Base-by-base conservation (phyloP, 1,284 basidiomycete species). In the Apiotrichum laibachii region DNA sequence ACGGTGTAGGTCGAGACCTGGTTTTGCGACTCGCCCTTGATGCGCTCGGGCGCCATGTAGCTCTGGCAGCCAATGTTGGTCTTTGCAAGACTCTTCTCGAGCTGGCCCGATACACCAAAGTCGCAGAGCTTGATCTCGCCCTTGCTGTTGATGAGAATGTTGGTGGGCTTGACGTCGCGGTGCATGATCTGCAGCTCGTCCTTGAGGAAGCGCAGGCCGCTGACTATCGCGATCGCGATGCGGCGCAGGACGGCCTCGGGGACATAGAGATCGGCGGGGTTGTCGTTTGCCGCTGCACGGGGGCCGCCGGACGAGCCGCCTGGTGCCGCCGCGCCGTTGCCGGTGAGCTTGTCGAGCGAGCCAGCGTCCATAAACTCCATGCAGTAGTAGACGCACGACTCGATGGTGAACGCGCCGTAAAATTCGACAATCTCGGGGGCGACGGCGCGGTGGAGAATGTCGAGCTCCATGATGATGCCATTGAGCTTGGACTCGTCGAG, bases 351-450 rank as follows among this genome's bases (percentile, higher is more conserved):
- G 76, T 98, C 95, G 50, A 99, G 82, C 57, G 87, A 90, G 18
- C 94, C 92, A 3, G 91, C 92, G 72, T 99, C 93, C 95, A 99
- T 98, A 79, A 88, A 92, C 81, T 99, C 95, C 93, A 99, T 98
- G 80, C 95, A 98, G 79, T 97, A 98, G 79, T 98, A 98, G 40
- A 99, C 95, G 77, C 90, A 99, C 26, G 89, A 91, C 77, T 99
- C 95, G 77, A 97, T 93, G 77, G 97, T 98, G 81, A 99, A 99
- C 3, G 95, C 95, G 47, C 95, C 95, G 77, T 96, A 98, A 70
- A 99, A 99, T 68, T 98, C 95, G 72, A 99, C 91, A 66, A 99
- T 98, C 74, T 92, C 87, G 8, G 89, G 88, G 15, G 89, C 87
- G 31, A 88, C 85, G 5, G 94, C 95, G 35, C 93, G 89, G 79